Evolutionary conservation across 495 filamentous ascomycete species (phyloP).

Genomic region (Cairneyella variabilis): DNA sequence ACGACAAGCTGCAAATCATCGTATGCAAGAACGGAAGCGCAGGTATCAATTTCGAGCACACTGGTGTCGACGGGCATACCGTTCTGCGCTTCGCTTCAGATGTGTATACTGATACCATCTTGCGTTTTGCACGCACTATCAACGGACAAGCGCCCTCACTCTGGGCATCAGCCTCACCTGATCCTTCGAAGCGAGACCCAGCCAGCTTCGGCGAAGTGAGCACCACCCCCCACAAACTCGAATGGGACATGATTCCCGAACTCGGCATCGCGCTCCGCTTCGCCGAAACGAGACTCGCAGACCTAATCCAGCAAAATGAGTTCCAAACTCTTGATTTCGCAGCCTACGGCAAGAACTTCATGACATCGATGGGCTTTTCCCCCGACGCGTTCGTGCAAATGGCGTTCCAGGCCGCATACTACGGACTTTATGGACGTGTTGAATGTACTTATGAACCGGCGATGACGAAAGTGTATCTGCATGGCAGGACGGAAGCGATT

Average conservation of each 20-base stretch:
- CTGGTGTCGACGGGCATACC: conserved; percentile 95
- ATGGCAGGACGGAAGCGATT: conserved; percentile 93
- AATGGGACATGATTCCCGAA: conserved; percentile 97
- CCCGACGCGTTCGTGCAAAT: conserved; percentile 98
- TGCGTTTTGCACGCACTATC: conserved; percentile 93
- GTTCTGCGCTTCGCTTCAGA: conserved; percentile 95
- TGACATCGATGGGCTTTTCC: conserved; percentile 93
- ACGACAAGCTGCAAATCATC: conserved; percentile 98
- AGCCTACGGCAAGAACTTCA: conserved; percentile 93
- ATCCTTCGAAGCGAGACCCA: conserved; percentile 91
- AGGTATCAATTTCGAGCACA: conserved; percentile 99
- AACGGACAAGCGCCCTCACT: conserved; percentile 89
- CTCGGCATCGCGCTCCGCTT: conserved; percentile 88
- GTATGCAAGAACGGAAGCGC: conserved; percentile 98
- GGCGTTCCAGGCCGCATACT: conserved; percentile 99
- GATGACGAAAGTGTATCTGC: conserved; percentile 93
- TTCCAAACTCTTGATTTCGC: conserved; percentile 89
- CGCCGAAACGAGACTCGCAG: conserved; percentile 89
- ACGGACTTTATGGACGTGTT: conserved; percentile 89
- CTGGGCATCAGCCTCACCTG: conserved; percentile 87
- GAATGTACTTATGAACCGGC: conserved; percentile 97
- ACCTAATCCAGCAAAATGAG: conserved; percentile 95
- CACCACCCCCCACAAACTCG: conserved; percentile 91
- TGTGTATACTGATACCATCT: conserved; percentile 95
- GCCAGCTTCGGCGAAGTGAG: conserved; percentile 90